Evolutionary conservation across 2,329 filamentous ascomycete species (phyloP), one percentile per base, ranked within the genome.

Genomic region (Parastagonospora nodorum): DNA sequence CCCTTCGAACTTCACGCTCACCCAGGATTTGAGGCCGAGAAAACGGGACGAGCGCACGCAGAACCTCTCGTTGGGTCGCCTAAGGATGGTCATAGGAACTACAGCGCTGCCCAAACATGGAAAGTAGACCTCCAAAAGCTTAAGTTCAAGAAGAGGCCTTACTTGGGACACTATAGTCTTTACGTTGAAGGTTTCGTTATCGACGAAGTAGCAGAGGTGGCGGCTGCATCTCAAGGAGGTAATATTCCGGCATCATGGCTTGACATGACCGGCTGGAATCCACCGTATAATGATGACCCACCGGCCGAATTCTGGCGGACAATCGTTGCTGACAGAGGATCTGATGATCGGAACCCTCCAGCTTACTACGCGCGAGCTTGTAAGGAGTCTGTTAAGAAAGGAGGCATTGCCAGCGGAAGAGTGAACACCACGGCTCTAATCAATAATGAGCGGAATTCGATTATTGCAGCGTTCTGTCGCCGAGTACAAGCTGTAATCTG

Each of bases 101-200:
- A 63, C 43, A 44, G 28, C 16, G 51, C 50, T 2, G 55, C 41
- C 2, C 33, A 42, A 8, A 43, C 45, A 27, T 55, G 48, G 27
- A 37, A 40, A 7, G 45, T 48, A 24, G 43, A 46, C 32, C 8
- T 37, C 3, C 29, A 41, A 16, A 32, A 19, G 5, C 31, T 55
- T 10, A 48, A 42, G 27, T 52, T 52, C 27, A 32, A 33, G n/a
- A 53, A 42, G 33, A 35, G 41, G n/a, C 39, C 24, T 9, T 4
- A 43, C 9, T 16, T 43, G 4, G 28, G 43, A 24, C 32, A 50
- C 30, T 60, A 66, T 48, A 73, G 69, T 43, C 52, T 75, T 11
- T 69, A 61, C 36, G 57, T 69, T 2, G 51, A 61, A 38, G 73
- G 71, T 1, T 74, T 75, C 46, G 16, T 55, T 0, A 42, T 75